These are phyloP conservation scores for Cucurbita pepo DNA, from an alignment of 306 rosid genomes.

Conservation along the genomic window DNA sequence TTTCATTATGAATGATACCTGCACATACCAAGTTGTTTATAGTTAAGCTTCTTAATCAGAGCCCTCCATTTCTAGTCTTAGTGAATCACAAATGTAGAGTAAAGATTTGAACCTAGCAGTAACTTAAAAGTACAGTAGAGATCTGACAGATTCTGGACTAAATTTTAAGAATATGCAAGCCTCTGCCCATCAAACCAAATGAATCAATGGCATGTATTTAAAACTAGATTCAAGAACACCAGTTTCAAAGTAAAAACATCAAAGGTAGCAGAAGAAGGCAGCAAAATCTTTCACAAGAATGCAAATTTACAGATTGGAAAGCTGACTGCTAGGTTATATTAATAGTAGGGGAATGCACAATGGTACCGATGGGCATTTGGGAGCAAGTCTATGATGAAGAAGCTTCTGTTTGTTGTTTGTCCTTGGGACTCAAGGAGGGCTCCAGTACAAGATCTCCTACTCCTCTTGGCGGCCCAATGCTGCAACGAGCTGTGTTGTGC, in stretches of 20 bases:
- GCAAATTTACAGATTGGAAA: conserved; percentile 3
- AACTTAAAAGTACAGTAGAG: not conserved
- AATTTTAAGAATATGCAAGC: not conserved
- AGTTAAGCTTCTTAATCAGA: not conserved
- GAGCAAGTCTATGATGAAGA: conserved; percentile 19
- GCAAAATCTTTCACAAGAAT: not conserved
- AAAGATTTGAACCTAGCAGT: not conserved
- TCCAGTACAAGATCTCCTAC: conserved; percentile 48
- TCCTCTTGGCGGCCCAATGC: conserved; percentile 81
- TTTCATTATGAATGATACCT: not conserved
- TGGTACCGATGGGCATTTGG: not conserved
- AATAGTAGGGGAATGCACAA: conserved; percentile 6
- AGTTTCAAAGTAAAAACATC: not conserved
- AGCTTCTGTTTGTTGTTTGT: conserved; percentile 36
- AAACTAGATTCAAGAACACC: not conserved
- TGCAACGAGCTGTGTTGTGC: conserved; percentile 94
- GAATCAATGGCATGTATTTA: not conserved
- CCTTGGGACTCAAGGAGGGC: conserved; percentile 35
- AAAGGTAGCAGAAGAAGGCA: not conserved
- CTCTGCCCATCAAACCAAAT: not conserved
- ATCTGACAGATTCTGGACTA: not conserved
- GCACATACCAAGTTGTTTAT: not conserved
- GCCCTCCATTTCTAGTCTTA: not conserved
- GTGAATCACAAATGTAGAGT: not conserved
- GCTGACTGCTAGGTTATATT: not conserved